Evolutionary conservation across 2,329 filamentous ascomycete genomes (phyloP).

Genomic region (Parascedosporium putredinis): DNA sequence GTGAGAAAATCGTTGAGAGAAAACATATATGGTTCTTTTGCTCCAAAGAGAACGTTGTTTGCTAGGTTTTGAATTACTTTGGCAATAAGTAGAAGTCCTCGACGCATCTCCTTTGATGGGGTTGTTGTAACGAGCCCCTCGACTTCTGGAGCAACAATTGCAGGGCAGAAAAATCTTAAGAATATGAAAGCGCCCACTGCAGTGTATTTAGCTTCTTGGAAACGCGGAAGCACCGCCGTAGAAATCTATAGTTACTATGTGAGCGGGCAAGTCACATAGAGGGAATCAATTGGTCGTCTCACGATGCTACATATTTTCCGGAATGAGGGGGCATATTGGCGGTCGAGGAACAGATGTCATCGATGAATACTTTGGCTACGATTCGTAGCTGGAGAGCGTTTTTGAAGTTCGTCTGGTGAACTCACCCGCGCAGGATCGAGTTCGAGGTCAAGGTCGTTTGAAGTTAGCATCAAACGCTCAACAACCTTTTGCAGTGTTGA

Average conservation of each 20-base stretch:
- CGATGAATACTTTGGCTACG: constrained; percentile 61
- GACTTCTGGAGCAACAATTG: constrained; percentile 59
- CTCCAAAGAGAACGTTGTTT: constrained; percentile 62
- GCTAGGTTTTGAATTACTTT: constrained; percentile 63
- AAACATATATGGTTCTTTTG: constrained; percentile 64
- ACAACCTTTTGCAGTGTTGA: constrained; percentile 56
- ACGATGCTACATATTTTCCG: constrained; percentile 58
- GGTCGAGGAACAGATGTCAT: constrained; percentile 56
- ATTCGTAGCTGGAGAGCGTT: constrained; percentile 56
- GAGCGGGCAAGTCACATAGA: no score
- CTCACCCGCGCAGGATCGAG: constrained; percentile 52
- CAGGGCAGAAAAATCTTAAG: constrained; percentile 61
- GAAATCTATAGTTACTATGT: no score
- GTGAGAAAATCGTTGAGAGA: constrained; percentile 59
- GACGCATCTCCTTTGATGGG: constrained; percentile 59
- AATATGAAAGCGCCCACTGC: constrained; percentile 64
- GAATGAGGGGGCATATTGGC: constrained; percentile 52
- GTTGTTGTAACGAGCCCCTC: constrained; percentile 52
- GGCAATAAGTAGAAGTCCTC: constrained; percentile 57
- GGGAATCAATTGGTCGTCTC: no score
- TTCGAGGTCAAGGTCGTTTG: constrained; percentile 57
- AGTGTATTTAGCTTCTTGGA: constrained; percentile 61
- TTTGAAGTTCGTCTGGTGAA: constrained; percentile 49
- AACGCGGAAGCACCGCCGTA: constrained; percentile 50
- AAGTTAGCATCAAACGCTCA: constrained; percentile 54